A percentile compares a stretch with the other conserved stretches of the same genome.
These are phyloP conservation scores for Colletotrichum salicis DNA, from an alignment of 2,329 filamentous ascomycete genomes.

Conservation along the genomic window DNA sequence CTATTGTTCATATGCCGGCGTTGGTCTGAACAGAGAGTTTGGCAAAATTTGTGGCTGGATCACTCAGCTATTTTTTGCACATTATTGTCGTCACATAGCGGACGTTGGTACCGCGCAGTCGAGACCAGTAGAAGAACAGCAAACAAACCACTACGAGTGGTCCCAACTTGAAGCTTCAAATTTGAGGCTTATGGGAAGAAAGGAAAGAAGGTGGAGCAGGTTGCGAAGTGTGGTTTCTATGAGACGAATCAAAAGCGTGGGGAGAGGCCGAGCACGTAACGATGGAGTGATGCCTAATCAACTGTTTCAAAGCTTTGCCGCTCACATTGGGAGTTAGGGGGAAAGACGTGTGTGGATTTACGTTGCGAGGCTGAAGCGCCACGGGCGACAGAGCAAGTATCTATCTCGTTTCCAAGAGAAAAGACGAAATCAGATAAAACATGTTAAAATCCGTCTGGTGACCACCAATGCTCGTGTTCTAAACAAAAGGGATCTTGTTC, in stretches of 20 bases:
- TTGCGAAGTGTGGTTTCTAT: slow-evolving; percentile 22
- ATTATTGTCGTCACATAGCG: background rate
- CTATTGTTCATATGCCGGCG: slow-evolving; percentile 34
- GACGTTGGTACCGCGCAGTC: background rate
- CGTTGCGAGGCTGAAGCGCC: slow-evolving; percentile 2
- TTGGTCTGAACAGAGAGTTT: slow-evolving; percentile 15
- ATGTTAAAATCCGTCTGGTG: slow-evolving; percentile 17
- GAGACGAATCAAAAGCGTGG: slow-evolving; percentile 32
- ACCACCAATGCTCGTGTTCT: background rate
- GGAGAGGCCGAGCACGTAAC: slow-evolving; percentile 21
- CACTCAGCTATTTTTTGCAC: slow-evolving; percentile 17
- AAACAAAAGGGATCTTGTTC: background rate
- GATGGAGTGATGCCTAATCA: slow-evolving; percentile 29
- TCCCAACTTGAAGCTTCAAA: background rate
- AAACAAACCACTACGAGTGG: background rate
- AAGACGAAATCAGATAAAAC: slow-evolving; percentile 25
- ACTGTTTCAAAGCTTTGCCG: slow-evolving; percentile 30
- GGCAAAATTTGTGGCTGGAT: background rate
- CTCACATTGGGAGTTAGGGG: slow-evolving; percentile 17
- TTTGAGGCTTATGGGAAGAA: background rate
- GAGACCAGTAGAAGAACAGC: slow-evolving; percentile 1
- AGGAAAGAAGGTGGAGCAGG: background rate
- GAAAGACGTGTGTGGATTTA: slow-evolving; percentile 8
- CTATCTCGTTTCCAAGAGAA: slow-evolving; percentile 7
- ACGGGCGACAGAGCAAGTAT: slow-evolving; percentile 9